These are phyloP conservation scores for Botrytis fabae DNA, from an alignment of 2,329 filamentous ascomycete genomes.

Conservation along the genomic window DNA sequence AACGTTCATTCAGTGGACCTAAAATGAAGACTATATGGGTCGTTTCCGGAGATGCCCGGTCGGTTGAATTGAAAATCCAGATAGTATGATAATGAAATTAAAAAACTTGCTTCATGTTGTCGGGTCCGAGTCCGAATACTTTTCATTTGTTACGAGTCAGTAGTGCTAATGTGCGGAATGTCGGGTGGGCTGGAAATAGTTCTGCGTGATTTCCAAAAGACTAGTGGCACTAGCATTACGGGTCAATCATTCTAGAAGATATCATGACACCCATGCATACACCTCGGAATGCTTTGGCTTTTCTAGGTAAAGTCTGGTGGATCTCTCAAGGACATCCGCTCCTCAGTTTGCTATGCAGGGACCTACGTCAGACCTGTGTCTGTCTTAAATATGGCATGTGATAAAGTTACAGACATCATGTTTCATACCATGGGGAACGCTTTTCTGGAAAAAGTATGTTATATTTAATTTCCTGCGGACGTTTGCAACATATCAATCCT, in stretches of 20 bases:
- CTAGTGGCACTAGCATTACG: not conserved
- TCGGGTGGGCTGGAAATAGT: not conserved
- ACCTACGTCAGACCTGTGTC: not conserved
- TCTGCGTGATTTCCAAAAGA: not conserved
- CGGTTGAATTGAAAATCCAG: not conserved
- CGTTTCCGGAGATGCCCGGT: not conserved
- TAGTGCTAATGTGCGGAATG: not conserved
- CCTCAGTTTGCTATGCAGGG: conserved; percentile 2
- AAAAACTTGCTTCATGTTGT: not conserved
- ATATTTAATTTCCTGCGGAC: not conserved
- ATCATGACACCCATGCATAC: not conserved
- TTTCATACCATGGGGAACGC: not conserved
- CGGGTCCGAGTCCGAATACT: not conserved
- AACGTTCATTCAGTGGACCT: not conserved
- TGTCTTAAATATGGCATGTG: not conserved
- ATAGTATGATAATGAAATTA: not conserved
- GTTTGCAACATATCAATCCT: not conserved
- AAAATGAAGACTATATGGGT: not conserved
- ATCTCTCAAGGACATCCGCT: not conserved
- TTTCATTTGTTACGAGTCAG: not conserved
- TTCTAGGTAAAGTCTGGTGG: not conserved
- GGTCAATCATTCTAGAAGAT: conserved; percentile 6
- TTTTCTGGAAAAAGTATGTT: not conserved
- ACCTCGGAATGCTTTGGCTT: not conserved
- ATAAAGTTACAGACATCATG: not conserved